Conservation (phyloP, 225 moss, liverwort and hornwort species). For the Straminergon stramineum region DNA sequence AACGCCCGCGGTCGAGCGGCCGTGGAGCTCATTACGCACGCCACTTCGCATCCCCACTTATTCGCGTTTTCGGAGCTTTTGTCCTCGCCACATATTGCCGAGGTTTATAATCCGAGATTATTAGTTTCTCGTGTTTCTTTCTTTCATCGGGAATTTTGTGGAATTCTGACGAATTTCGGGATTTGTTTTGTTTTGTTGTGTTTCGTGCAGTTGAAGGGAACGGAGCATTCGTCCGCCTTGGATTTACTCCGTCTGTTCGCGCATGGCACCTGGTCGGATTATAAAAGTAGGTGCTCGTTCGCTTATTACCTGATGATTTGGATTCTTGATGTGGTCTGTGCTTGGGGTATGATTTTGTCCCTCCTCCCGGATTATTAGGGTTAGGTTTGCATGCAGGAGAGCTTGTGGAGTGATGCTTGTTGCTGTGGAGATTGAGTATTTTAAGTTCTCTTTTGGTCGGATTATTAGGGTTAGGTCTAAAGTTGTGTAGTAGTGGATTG, state of each 20-base stretch:
- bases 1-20: constrained; percentile 73
- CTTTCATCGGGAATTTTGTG: background rate
- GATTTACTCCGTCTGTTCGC: constrained; percentile 83
- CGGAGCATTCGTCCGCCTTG: constrained; percentile 66
- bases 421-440: background rate
- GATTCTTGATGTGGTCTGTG: background rate
- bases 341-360: background rate
- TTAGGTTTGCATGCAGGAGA: background rate
- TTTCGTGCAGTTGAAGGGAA: constrained; percentile 64
- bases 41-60: constrained; percentile 75
- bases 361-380: background rate
- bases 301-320: background rate
- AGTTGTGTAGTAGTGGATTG: background rate
- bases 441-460: background rate
- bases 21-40: constrained; percentile 78
- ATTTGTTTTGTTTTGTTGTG: background rate
- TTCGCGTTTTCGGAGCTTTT: constrained; percentile 90
- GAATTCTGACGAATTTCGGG: background rate
- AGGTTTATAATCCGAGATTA: constrained; percentile 9
- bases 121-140: background rate
- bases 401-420: background rate
- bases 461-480: background rate
- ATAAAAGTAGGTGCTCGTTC: constrained; percentile 43
- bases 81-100: constrained; percentile 52
- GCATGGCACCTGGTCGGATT: constrained; percentile 83